Conservation (phyloP, 495 filamentous ascomycete species). For the Aspergillus panamensis region DNA sequence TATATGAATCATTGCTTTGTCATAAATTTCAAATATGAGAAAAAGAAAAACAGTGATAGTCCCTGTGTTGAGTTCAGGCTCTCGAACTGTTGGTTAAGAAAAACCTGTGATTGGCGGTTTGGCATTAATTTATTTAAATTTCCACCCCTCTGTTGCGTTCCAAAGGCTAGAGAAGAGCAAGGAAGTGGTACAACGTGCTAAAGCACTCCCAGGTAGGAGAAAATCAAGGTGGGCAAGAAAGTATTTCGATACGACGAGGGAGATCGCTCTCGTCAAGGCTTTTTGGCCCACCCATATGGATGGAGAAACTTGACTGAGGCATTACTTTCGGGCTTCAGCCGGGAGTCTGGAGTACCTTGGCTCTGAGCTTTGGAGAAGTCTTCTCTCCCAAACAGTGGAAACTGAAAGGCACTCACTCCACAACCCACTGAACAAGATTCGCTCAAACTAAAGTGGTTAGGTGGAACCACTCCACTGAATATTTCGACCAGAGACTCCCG, state of each 20-base stretch:
- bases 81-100: conserved; percentile 8
- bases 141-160: not conserved
- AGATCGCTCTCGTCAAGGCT: not conserved
- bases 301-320: not conserved
- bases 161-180: not conserved
- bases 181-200: not conserved
- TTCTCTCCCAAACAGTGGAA: too few relatives aligned
- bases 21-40: not conserved
- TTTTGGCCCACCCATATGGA: not conserved
- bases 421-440: not conserved
- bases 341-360: not conserved
- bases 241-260: not conserved
- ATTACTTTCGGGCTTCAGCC: not conserved
- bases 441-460: conserved; percentile 2
- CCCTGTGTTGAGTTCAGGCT: not conserved
- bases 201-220: not conserved
- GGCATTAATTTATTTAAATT: conserved; percentile 1
- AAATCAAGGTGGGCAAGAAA: not conserved
- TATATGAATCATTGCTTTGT: not conserved
- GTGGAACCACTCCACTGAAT: not conserved
- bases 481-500: not conserved
- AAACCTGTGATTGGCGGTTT: not conserved
- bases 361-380: too few relatives aligned
- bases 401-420: not conserved
- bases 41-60: not conserved